Conservation (phyloP, 306 rosid species). For the Vigna mungo region DNA sequence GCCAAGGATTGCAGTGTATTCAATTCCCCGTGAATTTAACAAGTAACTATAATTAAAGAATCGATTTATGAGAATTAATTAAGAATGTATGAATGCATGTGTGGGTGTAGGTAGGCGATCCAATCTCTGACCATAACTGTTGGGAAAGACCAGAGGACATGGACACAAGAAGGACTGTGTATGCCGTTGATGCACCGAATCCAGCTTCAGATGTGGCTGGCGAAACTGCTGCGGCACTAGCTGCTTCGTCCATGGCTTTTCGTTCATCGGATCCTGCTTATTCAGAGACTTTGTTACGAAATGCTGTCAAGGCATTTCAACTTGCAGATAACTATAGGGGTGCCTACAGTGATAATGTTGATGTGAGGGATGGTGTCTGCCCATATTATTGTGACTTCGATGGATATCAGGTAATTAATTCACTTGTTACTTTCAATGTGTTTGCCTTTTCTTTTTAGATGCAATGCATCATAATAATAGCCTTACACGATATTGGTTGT, state of each 20-base stretch:
- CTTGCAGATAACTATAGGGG: constrained; percentile 75
- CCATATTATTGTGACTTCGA: constrained; percentile 83
- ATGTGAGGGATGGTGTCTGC: constrained; percentile 73
- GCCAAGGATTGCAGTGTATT: background rate
- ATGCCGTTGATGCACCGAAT: constrained; percentile 82
- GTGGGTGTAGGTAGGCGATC: constrained; percentile 74
- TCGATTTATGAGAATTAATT: background rate
- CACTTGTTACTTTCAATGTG: constrained; percentile 16
- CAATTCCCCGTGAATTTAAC: background rate
- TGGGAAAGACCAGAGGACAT: constrained; percentile 97
- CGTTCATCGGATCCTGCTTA: constrained; percentile 68
- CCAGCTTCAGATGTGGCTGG: constrained; percentile 88
- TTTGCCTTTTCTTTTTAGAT: constrained; percentile 3
- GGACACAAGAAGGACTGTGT: constrained; percentile 83
- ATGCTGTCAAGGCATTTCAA: constrained; percentile 70
- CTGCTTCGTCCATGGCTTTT: constrained; percentile 77
- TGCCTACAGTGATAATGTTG: constrained; percentile 80
- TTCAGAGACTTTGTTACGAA: constrained; percentile 64
- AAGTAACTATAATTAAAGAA: background rate
- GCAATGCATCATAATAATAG: background rate
- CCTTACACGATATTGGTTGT: background rate
- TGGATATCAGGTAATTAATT: constrained; percentile 73
- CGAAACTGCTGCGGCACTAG: constrained; percentile 80
- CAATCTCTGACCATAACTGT: constrained; percentile 68
- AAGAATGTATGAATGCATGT: background rate